Conservation (phyloP, 208 protist genomes). For the Leishmania tropica region DNA sequence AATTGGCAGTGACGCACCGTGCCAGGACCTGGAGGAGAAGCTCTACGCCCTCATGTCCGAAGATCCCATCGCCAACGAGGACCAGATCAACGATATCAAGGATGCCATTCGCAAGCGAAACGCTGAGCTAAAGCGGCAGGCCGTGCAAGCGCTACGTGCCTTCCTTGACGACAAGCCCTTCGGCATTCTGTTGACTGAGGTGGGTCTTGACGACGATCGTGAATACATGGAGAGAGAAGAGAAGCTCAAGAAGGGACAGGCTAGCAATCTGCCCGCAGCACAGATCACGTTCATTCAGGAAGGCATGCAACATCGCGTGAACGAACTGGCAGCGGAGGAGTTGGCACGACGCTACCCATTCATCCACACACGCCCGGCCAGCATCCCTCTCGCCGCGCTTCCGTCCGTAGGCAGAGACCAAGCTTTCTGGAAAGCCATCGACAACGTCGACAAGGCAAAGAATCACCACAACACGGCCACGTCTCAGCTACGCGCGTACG, state of each 20-base stretch:
- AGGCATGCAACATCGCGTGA: conserved; percentile 46
- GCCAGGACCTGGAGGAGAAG: conserved; percentile 59
- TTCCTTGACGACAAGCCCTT: conserved; percentile 51
- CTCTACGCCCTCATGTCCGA: conserved; percentile 39
- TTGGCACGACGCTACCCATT: conserved; percentile 34
- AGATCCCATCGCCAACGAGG: conserved; percentile 31
- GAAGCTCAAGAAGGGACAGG: conserved; percentile 18
- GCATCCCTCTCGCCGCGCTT: conserved; percentile 33
- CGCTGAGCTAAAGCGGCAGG: conserved; percentile 38
- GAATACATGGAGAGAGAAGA: conserved; percentile 41
- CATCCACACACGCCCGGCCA: conserved; percentile 31
- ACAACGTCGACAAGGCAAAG: conserved; percentile 21
- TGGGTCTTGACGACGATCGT: conserved; percentile 40
- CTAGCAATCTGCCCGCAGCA: neutral
- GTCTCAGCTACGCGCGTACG: conserved; percentile 1
- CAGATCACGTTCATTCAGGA: conserved; percentile 21
- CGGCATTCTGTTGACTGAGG: conserved; percentile 39
- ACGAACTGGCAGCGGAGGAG: conserved; percentile 49
- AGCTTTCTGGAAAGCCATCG: conserved; percentile 21
- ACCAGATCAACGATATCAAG: conserved; percentile 47
- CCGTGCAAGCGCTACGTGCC: conserved; percentile 21
- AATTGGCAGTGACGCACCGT: conserved; percentile 42
- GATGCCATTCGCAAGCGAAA: conserved; percentile 43
- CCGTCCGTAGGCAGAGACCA: conserved; percentile 34
- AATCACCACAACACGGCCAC: neutral